phyloP scores from a whole-genome alignment of 371 early-diverging fungal genomes.

The Circinella umbellata region DNA sequence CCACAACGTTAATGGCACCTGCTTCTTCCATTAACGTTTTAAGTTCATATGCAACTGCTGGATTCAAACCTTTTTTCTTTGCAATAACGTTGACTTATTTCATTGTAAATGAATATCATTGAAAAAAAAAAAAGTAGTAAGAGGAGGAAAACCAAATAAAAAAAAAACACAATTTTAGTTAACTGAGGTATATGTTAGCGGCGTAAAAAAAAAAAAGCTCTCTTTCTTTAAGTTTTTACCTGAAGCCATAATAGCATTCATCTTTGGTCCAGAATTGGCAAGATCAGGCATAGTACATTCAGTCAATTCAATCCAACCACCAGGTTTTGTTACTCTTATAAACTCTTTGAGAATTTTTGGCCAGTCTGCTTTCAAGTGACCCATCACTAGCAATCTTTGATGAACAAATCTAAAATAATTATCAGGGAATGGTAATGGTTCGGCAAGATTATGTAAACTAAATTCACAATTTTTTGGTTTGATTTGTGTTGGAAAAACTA shows the following conservation, averaged over 20 bases:
- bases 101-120: no score
- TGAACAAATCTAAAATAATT: slow-evolving; percentile 58
- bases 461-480: slow-evolving; percentile 45
- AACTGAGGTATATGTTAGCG: no score
- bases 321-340: slow-evolving; percentile 20
- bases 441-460: slow-evolving; percentile 55
- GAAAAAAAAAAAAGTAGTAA: no score
- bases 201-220: neutral
- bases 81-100: neutral
- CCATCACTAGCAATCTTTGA: slow-evolving; percentile 47
- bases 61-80: slow-evolving; percentile 8
- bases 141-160: no score
- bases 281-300: slow-evolving; percentile 14
- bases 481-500: slow-evolving; percentile 22
- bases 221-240: neutral
- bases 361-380: slow-evolving; percentile 38
- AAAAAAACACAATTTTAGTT: neutral
- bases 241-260: neutral
- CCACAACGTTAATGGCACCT: neutral
- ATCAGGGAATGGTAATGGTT: slow-evolving; percentile 56
- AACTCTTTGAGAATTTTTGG: slow-evolving; percentile 5
- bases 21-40: neutral
- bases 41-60: slow-evolving; percentile 11
- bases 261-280: slow-evolving; percentile 12
- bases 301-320: slow-evolving; percentile 29